Conservation (phyloP, 805 yeast species). For the Yamadazyma paraphyllophila region DNA sequence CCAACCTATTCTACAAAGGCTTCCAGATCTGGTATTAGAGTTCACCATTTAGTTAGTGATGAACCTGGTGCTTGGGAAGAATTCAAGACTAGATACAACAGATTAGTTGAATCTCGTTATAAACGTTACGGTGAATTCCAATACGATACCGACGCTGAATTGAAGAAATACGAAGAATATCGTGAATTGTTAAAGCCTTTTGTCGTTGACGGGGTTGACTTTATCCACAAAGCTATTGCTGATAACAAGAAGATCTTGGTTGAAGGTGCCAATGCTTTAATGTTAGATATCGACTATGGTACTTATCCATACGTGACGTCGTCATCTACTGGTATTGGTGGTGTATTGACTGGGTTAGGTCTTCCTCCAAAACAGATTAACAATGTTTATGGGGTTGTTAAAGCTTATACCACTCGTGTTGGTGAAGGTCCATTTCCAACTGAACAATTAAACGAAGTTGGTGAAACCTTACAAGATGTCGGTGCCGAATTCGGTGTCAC, state of each 20-base stretch:
- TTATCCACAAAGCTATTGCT: constrained; percentile 73
- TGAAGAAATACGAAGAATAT: constrained; percentile 70
- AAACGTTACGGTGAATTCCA: constrained; percentile 93
- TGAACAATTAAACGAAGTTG: constrained; percentile 85
- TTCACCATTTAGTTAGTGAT: constrained; percentile 89
- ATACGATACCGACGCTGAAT: constrained; percentile 77
- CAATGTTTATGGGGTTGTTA: constrained; percentile 91
- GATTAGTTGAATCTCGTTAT: constrained; percentile 76
- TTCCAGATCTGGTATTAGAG: constrained; percentile 93
- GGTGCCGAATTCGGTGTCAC: constrained; percentile 98
- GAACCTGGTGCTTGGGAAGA: constrained; percentile 93
- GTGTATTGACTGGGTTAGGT: constrained; percentile 96
- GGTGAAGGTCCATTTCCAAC: constrained; percentile 99
- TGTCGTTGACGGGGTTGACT: constrained; percentile 89
- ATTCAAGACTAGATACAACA: constrained; percentile 72
- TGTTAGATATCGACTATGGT: constrained; percentile 97
- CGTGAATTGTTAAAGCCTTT: constrained; percentile 78
- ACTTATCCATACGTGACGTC: constrained; percentile 98
- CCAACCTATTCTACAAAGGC: constrained; percentile 98
- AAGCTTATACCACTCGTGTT: constrained; percentile 97
- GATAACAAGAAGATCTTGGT: constrained; percentile 82
- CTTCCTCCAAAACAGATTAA: constrained; percentile 84
- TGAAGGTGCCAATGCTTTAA: constrained; percentile 97
- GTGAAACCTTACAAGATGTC: constrained; percentile 82
- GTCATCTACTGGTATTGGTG: constrained; percentile 94